Evolutionary conservation across 176 grass and related monocot species (phyloP), one percentile per base, ranked within the genome.

Genomic region (Luzula sylvatica): DNA sequence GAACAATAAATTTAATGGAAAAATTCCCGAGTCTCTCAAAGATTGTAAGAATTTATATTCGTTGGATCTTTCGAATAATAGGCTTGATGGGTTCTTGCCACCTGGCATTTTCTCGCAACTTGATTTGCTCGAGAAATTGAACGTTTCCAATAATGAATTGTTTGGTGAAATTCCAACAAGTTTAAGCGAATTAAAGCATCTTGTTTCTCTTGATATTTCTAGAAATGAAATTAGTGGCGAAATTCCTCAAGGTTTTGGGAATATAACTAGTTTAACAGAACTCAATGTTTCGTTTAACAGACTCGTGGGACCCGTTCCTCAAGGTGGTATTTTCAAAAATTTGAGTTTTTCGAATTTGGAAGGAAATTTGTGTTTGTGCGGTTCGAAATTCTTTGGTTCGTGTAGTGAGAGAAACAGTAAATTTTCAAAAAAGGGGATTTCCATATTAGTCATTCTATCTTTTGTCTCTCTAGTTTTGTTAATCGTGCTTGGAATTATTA

Each of bases 281-380:
- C 76, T 95, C 8, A 86, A 95, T 67, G 63, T 95, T 8, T 95
- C 90, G 6, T 86, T 56, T 24, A 88, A 95, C 65, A 53, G 21
- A 18, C 49, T 96, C 3, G 67, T 70, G 17, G 84, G 90, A 0
- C 24, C 67, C 15, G 71, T 85, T 55, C 90, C 84, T 29, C 46
- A 71, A 44, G 12, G 57, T 5, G 84, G 90, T 8, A 63, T 96
- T 58, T 96, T 96, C 58, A 42, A 27, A 4, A 96, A 61, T 45
- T 41, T 88, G 55, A 65, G 14, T 45, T 7, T 47, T 42, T 75
- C 66, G 15, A 74, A 74, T 65, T 60, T 96, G 4, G 51, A 85
- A 79, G 84, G 81, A 7, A 96, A 89, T 40, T 44, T 66, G 3
- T 73, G 65, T 6, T 80, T 96, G 8, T 96, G 90, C 35, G 84